Conservation (phyloP, 257 asterid species). For the Primulina eburnea region DNA sequence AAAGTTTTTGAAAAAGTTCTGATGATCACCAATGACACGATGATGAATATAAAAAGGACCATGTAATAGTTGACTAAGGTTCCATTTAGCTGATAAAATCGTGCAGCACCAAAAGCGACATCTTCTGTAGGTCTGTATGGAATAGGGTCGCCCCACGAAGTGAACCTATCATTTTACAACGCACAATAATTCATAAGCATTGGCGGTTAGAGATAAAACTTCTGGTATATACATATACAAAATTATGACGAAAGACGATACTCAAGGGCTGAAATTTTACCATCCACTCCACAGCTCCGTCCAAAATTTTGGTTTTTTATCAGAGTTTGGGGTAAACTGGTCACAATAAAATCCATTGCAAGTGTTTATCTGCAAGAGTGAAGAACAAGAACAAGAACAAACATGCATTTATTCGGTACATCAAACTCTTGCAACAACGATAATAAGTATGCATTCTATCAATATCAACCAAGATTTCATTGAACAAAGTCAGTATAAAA, state of each 20-base stretch:
- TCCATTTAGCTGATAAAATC: constrained; percentile 60
- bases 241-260: neutral
- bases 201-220: neutral
- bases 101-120: constrained; percentile 68
- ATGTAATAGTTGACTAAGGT: constrained; percentile 65
- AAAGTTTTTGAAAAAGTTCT: neutral
- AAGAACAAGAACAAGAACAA: constrained; percentile 16
- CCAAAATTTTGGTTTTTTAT: constrained; percentile 82
- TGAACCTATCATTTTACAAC: constrained; percentile 46
- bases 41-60: constrained; percentile 35
- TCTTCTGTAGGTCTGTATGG: constrained; percentile 66
- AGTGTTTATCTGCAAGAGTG: constrained; percentile 65
- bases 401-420: neutral
- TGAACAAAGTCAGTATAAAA: neutral
- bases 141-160: constrained; percentile 56
- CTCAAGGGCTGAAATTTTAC: constrained; percentile 32
- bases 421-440: too few species aligned
- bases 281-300: constrained; percentile 98
- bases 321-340: constrained; percentile 83
- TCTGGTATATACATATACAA: neutral
- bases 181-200: neutral
- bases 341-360: constrained; percentile 96
- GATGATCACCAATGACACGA: neutral
- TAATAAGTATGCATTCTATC: too few species aligned
- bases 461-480: neutral